Evolutionary conservation across 805 yeast genomes (phyloP).

Genomic region (Yamadazyma nakazawae): DNA sequence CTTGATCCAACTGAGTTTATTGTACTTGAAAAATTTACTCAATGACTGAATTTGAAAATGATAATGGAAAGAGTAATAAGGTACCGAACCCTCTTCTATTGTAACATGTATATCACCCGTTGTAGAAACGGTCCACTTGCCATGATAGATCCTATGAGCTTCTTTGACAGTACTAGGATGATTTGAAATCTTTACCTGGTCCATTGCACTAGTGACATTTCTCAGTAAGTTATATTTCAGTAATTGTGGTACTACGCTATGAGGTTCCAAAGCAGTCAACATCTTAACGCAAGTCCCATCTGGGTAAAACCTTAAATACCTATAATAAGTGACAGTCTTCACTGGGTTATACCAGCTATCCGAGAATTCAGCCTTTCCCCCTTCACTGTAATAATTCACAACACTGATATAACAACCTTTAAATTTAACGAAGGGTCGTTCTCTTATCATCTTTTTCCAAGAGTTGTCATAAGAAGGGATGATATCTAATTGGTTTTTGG

Average conservation of each 20-base stretch:
- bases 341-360: slow-evolving; percentile 71
- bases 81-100: slow-evolving; percentile 56
- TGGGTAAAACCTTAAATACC: slow-evolving; percentile 77
- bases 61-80: slow-evolving; percentile 61
- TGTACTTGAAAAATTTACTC: slow-evolving; percentile 58
- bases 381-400: slow-evolving; percentile 80
- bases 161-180: slow-evolving; percentile 23
- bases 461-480: slow-evolving; percentile 30
- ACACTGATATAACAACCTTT: slow-evolving; percentile 84
- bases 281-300: slow-evolving; percentile 74
- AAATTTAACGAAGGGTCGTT: slow-evolving; percentile 75
- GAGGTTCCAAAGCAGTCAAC: slow-evolving; percentile 71
- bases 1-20: slow-evolving; percentile 67
- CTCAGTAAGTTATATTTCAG: slow-evolving; percentile 22
- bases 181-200: slow-evolving; percentile 10
- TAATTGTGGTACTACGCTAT: slow-evolving; percentile 57
- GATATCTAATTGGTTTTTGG: slow-evolving; percentile 27
- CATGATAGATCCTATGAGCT: slow-evolving; percentile 40
- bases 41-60: slow-evolving; percentile 55
- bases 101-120: slow-evolving; percentile 48
- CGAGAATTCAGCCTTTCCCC: slow-evolving; percentile 66
- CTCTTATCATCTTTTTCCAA: slow-evolving; percentile 50
- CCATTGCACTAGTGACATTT: slow-evolving; percentile 15
- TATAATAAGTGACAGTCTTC: slow-evolving; percentile 80
- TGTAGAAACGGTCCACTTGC: slow-evolving; percentile 56